Evolutionary conservation across 2,329 filamentous ascomycete genomes (phyloP).

Genomic region (Periconia digitata): DNA sequence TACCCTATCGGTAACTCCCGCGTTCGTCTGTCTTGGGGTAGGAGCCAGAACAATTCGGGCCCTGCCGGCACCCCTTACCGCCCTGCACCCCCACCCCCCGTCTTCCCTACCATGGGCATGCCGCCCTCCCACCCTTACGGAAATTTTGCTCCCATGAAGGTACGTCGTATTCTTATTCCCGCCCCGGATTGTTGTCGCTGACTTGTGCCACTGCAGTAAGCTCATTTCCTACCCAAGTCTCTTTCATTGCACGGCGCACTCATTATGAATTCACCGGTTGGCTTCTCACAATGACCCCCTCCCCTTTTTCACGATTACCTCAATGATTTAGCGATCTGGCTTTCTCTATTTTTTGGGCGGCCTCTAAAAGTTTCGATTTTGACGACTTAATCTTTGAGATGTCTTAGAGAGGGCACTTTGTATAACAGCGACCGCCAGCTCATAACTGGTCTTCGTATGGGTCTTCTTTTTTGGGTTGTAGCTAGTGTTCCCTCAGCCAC

Average conservation of each 20-base stretch:
- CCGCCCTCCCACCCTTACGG: conserved; percentile 63
- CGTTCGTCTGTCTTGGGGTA: conserved; percentile 95
- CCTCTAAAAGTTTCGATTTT: conserved; percentile 45
- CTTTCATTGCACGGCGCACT: conserved; percentile 38
- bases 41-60: conserved; percentile 98
- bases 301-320: conserved; percentile 38
- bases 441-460: conserved; percentile 33
- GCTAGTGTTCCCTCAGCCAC: conserved; percentile 31
- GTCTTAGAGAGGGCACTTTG: conserved; percentile 38
- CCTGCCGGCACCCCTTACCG: conserved; percentile 94
- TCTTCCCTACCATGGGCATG: conserved; percentile 72
- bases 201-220: conserved; percentile 35
- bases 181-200: conserved; percentile 5
- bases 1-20: conserved; percentile 99
- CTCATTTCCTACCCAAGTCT: conserved; percentile 37
- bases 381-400: conserved; percentile 38
- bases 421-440: conserved; percentile 42
- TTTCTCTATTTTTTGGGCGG: conserved; percentile 38
- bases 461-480: conserved; percentile 29
- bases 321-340: conserved; percentile 42
- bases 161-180: conserved; percentile 31
- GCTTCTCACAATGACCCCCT: conserved; percentile 36
- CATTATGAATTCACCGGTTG: conserved; percentile 38
- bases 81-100: conserved; percentile 80
- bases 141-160: conserved; percentile 70